Evolutionary conservation across 1,284 basidiomycete species (phyloP), one percentile per base, ranked within the genome.

Genomic region (Leccinum ponderosum): DNA sequence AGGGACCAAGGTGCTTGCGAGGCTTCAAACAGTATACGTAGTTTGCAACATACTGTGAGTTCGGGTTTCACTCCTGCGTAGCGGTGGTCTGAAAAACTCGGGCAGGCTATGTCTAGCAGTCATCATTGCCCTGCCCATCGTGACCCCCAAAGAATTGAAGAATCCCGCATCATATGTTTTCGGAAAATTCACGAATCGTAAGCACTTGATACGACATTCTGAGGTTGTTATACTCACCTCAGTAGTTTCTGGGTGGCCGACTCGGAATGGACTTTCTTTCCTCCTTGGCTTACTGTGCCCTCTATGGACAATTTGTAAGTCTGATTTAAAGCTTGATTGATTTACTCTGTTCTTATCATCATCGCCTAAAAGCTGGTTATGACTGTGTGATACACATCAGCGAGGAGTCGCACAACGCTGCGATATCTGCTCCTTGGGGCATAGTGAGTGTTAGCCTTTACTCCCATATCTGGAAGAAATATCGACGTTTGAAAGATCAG

Each of bases 261-360:
- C 29, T 29, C 29, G 29, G 4, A 73, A 74, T 53, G 78, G 76
- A 4, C 81, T 78, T 60, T 77, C 83, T 1, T 84, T 85, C 66
- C 70, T 84, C 50, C 73, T 84, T 3, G 79, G 79, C 27, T 78
- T 83, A 63, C 69, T 85, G 44, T 77, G 79, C 2, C 83, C 83
- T 1, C 76, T 82, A 1, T 85, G 83, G 83, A 82, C 71, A 14
- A 64, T 75, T 6, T 60, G 74, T 75, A 35, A 42, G 66, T 62
- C 11, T 9, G 1, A 25, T 54, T 50, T 50, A 22, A 17, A 42
- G 9, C n/a, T 51, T n/a, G n/a, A 7, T 55, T 8, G 8, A 1
- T 17, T 33, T 39, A n/a, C 15, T 29, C 15, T 3, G 42, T 12
- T 17, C 25, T 51, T 27, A 47, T n/a, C 7, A 6, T 25, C 6